Percentiles rank a stretch among this genome's conserved stretches.
Conservation (phyloP, 768 basidiomycete species). For the Omphalotus guepiniiformis region DNA sequence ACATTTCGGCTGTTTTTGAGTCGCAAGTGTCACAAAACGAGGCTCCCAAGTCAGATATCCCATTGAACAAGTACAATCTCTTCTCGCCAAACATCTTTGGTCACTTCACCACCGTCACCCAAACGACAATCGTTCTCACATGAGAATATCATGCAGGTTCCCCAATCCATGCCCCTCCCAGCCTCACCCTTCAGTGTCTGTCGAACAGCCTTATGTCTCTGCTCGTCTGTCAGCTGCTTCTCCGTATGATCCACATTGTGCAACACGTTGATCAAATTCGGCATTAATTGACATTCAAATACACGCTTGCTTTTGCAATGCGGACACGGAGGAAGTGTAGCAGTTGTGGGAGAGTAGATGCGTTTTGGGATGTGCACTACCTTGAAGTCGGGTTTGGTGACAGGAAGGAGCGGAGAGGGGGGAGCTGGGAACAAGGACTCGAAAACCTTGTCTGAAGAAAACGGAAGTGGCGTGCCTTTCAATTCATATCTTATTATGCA, state of each 20-base stretch:
- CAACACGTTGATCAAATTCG: constrained; percentile 83
- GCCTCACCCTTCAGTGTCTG: constrained; percentile 44
- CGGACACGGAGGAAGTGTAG: constrained; percentile 57
- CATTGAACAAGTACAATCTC: constrained; percentile 75
- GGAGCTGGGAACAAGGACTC: constrained; percentile 68
- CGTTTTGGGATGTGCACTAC: constrained; percentile 46
- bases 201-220: constrained; percentile 61
- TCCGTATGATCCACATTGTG: constrained; percentile 24
- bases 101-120: constrained; percentile 35
- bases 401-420: constrained; percentile 36
- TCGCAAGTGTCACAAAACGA: too few relatives aligned
- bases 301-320: constrained; percentile 62
- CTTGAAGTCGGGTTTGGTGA: constrained; percentile 60
- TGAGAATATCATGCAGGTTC: constrained; percentile 85
- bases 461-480: constrained; percentile 81
- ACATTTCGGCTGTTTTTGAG: too few relatives aligned
- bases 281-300: constrained; percentile 95
- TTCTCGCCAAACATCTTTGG: constrained; percentile 62
- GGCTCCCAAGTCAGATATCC: constrained; percentile 46
- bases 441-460: constrained; percentile 73
- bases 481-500: constrained; percentile 69
- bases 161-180: constrained; percentile 85
- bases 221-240: constrained; percentile 55
- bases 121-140: constrained; percentile 77
- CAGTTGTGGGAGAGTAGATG: constrained; percentile 43